Base-by-base conservation (phyloP, 2,329 filamentous ascomycete genomes). In the Fusarium torulosum region DNA sequence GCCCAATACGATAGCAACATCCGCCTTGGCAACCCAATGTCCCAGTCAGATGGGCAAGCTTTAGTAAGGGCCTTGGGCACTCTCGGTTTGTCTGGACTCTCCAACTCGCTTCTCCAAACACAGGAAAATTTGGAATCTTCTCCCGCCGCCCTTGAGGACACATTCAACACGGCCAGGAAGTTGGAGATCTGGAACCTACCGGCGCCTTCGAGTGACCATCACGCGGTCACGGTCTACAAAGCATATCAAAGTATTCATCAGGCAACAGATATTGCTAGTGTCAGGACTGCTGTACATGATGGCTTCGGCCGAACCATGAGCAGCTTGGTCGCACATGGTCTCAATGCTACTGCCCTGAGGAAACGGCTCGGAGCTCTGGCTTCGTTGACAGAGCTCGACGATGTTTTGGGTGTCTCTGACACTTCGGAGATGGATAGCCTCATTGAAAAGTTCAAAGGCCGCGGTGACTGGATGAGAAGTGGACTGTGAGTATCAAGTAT, bases 101-200 rank as follows among this genome's bases (percentile, higher is more conserved):
- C 95, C 0, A 90, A 94, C 74, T 91, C 91, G 7, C 82, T 98
- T 23, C 83, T 94, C 9, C 88, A 91, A 57, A 86, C 84, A 9
- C 89, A 93, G 58, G 85, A 90, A 56, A 86, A 83, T 21, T 79
- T 86, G 11, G 86, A 88, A 35, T 84, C 82, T 27, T 85, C 85
- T 6, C 82, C 86, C 3, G 79, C 84, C 9, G 88, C 87, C 1
- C 81, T 91, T 9, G 90, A 93, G 45, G 91, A 86, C 63, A 93
- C 93, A 53, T 91, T 97, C 66, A 86, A 88, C 53, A 93, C 92
- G 7, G 94, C 94, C 20, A 87, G 92, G 61, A 91, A 91, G 67
- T 83, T 98, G 17, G 94, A 96, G 70, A 91, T 95, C 73, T 99
- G 96, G 96, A 94, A 97, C 75, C 84, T 98, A 20, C 91, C 92